A percentile compares a stretch with the other conserved stretches of the same genome.
phyloP scores from a whole-genome alignment of 345 rosid genomes.

The Salix suchowensis region DNA sequence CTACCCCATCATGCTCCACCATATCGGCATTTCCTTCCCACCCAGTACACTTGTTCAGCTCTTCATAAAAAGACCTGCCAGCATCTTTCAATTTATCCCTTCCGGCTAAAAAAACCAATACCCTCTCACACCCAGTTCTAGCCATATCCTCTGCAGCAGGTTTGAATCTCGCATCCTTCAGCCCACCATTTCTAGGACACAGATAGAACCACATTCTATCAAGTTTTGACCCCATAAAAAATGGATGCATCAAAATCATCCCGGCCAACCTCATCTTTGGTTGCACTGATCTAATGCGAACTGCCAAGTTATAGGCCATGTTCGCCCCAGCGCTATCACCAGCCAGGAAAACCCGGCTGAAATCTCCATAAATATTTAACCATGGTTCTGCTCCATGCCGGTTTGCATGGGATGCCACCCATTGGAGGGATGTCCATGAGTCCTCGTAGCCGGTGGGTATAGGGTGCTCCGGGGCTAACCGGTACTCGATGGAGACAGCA shows the following conservation, averaged over 20 bases:
- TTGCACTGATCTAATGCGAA: constrained; percentile 1
- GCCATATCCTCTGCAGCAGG: constrained; percentile 19
- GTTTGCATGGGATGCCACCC: constrained; percentile 6
- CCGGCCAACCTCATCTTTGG: background rate
- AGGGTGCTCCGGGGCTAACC: constrained; percentile 8
- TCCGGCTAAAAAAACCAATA: constrained; percentile 1
- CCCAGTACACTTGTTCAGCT: background rate
- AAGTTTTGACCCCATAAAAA: constrained; percentile 37
- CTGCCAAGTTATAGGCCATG: constrained; percentile 13
- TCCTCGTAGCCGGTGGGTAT: background rate
- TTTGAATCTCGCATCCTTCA: constrained; percentile 32
- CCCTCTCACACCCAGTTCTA: background rate
- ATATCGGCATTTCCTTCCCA: constrained; percentile 7
- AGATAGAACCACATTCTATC: constrained; percentile 18
- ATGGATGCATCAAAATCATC: constrained; percentile 12
- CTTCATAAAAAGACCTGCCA: background rate
- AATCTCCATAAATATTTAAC: constrained; percentile 7
- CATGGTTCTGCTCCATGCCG: background rate
- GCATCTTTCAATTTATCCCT: background rate
- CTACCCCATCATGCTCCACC: background rate
- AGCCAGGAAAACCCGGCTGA: background rate
- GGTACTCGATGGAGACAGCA: constrained; percentile 2
- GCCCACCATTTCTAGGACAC: constrained; percentile 30
- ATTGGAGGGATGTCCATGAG: constrained; percentile 5
- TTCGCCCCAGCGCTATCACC: constrained; percentile 20